Conservation (phyloP, 2,329 filamentous ascomycete species). For the Cercospora sp. region DNA sequence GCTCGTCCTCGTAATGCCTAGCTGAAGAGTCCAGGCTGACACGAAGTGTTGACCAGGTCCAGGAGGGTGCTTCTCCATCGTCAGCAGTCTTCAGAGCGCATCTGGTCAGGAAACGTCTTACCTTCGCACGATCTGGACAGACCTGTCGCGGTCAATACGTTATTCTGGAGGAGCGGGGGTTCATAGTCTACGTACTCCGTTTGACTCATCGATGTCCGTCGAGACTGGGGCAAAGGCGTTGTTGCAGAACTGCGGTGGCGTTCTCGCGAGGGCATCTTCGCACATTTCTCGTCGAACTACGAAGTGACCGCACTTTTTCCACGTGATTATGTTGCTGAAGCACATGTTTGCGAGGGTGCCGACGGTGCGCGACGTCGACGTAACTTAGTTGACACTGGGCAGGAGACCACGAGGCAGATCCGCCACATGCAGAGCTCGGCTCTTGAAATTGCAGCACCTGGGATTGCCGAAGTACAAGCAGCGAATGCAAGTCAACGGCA, state of each 20-base stretch:
- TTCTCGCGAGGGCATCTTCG: slow-evolving; percentile 18
- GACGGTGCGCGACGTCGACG: not conserved
- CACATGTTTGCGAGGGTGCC: slow-evolving; percentile 19
- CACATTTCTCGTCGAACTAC: slow-evolving; percentile 21
- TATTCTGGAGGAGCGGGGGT: not conserved
- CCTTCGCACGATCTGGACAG: slow-evolving; percentile 24
- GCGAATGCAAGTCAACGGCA: not conserved
- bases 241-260: slow-evolving; percentile 17
- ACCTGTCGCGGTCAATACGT: slow-evolving; percentile 4
- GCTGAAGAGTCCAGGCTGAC: slow-evolving; percentile 15
- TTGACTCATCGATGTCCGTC: slow-evolving; percentile 18
- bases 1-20: slow-evolving; percentile 20
- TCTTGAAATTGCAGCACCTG: not conserved
- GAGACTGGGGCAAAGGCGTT: slow-evolving; percentile 23
- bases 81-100: not conserved
- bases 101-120: not conserved
- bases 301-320: slow-evolving; percentile 25
- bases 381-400: not conserved
- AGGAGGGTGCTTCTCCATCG: slow-evolving; percentile 17
- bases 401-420: not conserved
- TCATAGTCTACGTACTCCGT: slow-evolving; percentile 11
- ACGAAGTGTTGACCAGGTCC: slow-evolving; percentile 18
- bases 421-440: slow-evolving; percentile 4
- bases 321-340: slow-evolving; percentile 25
- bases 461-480: slow-evolving; percentile 8